A percentile compares a stretch with the other conserved stretches of the same genome.
Evolutionary conservation across 2,329 filamentous ascomycete species (phyloP).

Genomic region (Ceratocystis lukuohia): DNA sequence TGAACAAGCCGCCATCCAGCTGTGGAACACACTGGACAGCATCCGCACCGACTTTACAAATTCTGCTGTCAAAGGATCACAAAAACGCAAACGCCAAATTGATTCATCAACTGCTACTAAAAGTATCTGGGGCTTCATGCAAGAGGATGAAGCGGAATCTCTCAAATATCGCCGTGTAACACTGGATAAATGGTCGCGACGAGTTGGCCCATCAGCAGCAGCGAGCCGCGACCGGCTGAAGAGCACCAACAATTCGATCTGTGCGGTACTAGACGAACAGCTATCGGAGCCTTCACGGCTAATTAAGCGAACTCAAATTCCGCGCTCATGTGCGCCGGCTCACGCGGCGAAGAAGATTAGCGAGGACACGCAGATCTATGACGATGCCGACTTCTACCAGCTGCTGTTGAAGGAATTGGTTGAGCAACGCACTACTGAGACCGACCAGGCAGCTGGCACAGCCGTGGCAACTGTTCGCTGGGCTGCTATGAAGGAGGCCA

Average conservation of each 20-base stretch:
- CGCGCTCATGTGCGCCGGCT: constrained; percentile 62
- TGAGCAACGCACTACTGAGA: constrained; percentile 67
- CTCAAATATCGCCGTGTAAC: constrained; percentile 52
- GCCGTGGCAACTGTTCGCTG: constrained; percentile 49
- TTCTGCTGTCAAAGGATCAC: constrained; percentile 34
- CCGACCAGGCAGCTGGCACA: constrained; percentile 38
- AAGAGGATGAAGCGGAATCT: constrained; percentile 47
- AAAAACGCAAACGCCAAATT: constrained; percentile 48
- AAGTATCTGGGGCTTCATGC: constrained; percentile 60
- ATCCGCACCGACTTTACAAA: constrained; percentile 36
- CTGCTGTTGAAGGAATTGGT: constrained; percentile 84
- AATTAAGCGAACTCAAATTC: constrained; percentile 53
- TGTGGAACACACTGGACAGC: constrained; percentile 68
- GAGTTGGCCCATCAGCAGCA: constrained; percentile 40
- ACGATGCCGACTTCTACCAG: constrained; percentile 92
- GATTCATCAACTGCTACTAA: constrained; percentile 44
- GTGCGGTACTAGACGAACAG: constrained; percentile 55
- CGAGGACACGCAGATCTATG: constrained; percentile 58
- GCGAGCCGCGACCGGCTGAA: constrained; percentile 23
- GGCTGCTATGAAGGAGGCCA: constrained; percentile 58
- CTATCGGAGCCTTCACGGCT: constrained; percentile 53
- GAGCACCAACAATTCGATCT: constrained; percentile 40
- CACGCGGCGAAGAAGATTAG: constrained; percentile 46
- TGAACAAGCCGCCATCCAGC: constrained; percentile 69
- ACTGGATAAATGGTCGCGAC: constrained; percentile 82